phyloP scores from a whole-genome alignment of 106 monocot genomes.

The Gastrodia elata region DNA sequence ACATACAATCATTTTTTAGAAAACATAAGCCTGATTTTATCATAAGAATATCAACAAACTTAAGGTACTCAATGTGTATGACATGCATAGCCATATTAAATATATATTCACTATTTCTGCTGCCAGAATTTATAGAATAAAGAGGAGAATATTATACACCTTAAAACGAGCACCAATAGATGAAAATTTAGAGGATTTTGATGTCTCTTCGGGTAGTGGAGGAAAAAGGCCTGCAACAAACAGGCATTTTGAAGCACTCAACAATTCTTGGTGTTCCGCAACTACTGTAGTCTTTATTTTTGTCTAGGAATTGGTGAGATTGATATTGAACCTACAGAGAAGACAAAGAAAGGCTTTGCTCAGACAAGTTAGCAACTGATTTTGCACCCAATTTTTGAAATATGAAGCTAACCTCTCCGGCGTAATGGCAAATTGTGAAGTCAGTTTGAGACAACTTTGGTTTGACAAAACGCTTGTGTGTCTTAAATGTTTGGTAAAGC shows the following conservation, averaged over 20 bases:
- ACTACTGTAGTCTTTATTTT: constrained; percentile 99
- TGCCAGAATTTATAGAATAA: neutral
- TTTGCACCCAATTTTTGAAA: neutral
- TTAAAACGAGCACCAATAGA: constrained; percentile 97
- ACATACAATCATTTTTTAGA: neutral
- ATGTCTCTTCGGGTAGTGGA: constrained; percentile 51
- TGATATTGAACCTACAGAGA: constrained; percentile 78
- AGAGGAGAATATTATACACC: constrained; percentile 23
- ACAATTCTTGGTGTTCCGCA: constrained; percentile 85
- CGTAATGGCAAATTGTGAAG: constrained; percentile 92
- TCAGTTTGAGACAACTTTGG: constrained; percentile 91
- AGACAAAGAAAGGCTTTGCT: neutral
- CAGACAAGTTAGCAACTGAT: neutral
- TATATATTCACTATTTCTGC: neutral
- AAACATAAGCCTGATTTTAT: neutral
- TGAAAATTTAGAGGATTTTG: constrained; percentile 92
- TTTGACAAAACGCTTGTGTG: constrained; percentile 81
- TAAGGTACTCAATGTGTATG: neutral
- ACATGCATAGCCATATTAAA: neutral
- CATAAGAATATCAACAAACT: neutral
- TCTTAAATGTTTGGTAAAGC: constrained; percentile 91
- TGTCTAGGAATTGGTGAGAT: constrained; percentile 89
- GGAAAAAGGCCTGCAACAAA: constrained; percentile 91
- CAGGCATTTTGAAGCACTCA: constrained; percentile 75
- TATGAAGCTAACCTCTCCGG: constrained; percentile 59